Evolutionary conservation across 208 protist species (phyloP), one percentile per base, ranked within the genome.

Genomic region (Acanthamoeba lenticulata): DNA sequence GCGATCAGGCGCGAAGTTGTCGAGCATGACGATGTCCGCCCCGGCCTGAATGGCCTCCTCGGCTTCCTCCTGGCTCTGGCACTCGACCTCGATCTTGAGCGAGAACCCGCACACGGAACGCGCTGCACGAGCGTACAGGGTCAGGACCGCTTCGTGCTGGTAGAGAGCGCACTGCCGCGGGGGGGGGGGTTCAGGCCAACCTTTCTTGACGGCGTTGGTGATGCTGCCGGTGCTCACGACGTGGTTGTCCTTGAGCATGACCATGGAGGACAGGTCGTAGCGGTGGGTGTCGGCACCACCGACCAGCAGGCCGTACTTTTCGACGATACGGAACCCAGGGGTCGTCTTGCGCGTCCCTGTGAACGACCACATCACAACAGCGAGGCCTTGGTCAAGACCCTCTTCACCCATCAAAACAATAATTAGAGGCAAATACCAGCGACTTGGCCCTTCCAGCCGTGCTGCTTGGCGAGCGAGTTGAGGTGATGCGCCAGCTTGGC

Each of bases 231-330:
- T 57, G 27, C 85, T 94, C 95, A 96, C 96, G 42, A 98, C 96
- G 94, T 98, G 98, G 95, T 98, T 98, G 94, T 98, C 98, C 94
- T 98, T 98, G 21, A 98, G 95, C 97, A 98, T 98, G 57, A 98
- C 94, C 97, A 98, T 98, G 36, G 86, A 94, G 15, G 97, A 98
- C 44, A 98, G 94, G 72, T 98, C 97, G 77, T 97, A 97, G 38
- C 98, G 94, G 86, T 98, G 98, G 6, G 96, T 95, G 86, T 98
- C 97, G 13, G 83, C 96, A 34, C 97, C 97, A 45, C 95, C 97
- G n/a, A 98, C 93, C 11, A 98, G 72, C 38, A 98, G 86, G 2
- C 95, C 97, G 67, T 98, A 98, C 77, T 98, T 98, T 81, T 98
- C 98, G 0, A 98, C 94, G 0, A 98, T 27, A n/a, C 97, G 86